Evolutionary conservation across 176 grass and related monocot species (phyloP).

Genomic region (Aegilops longissima): DNA sequence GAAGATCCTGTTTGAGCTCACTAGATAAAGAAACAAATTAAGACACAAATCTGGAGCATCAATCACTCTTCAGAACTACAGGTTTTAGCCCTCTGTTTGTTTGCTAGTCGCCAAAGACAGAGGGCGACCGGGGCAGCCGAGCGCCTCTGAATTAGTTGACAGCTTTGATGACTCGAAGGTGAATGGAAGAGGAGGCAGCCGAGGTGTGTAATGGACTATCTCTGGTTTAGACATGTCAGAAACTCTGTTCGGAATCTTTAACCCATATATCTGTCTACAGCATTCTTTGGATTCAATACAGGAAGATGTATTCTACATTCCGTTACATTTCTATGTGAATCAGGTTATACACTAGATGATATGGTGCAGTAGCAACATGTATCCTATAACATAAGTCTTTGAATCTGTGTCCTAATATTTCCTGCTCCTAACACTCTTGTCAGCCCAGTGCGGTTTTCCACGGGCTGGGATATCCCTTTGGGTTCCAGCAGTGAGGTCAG

Average conservation of each 20-base stretch:
- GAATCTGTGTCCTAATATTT: neutral
- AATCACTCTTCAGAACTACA: neutral
- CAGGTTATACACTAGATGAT: neutral
- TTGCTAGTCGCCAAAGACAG: neutral
- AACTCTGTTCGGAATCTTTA: too few species aligned
- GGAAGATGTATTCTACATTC: neutral
- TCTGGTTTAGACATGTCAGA: too few species aligned
- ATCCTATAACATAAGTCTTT: neutral
- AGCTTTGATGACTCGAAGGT: too few species aligned
- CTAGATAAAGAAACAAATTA: too few species aligned
- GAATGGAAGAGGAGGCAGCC: too few species aligned
- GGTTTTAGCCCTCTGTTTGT: neutral
- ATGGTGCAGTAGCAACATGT: neutral
- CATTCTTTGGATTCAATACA: neutral
- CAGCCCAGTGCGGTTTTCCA: constrained; percentile 1
- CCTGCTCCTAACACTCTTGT: constrained; percentile 29
- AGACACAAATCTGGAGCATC: too few species aligned
- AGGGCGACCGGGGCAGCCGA: neutral
- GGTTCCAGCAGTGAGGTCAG: constrained; percentile 52
- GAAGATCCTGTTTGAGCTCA: too few species aligned
- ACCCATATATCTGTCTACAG: too few species aligned
- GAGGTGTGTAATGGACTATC: too few species aligned
- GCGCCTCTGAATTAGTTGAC: neutral
- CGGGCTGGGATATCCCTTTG: neutral
- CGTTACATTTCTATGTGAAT: neutral